Evolutionary conservation across 495 filamentous ascomycete species (phyloP).

Genomic region (Penicillium maclennaniae): DNA sequence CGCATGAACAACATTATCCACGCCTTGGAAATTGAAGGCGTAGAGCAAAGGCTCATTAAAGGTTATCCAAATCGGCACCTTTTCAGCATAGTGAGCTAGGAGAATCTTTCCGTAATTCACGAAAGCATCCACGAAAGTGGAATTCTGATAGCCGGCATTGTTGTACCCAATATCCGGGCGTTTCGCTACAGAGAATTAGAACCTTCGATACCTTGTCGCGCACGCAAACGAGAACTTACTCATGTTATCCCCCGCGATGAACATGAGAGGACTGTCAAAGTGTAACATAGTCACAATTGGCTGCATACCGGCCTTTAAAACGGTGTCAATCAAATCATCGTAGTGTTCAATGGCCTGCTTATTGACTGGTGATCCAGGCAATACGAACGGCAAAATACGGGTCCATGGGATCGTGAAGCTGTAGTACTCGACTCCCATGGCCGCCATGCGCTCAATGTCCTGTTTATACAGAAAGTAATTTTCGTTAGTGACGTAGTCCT

Average conservation of each 20-base stretch:
- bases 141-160: slow-evolving; percentile 35
- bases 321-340: slow-evolving; percentile 42
- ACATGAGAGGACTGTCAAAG: slow-evolving; percentile 36
- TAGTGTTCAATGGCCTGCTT: slow-evolving; percentile 43
- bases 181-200: slow-evolving; percentile 4
- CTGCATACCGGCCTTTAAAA: slow-evolving; percentile 37
- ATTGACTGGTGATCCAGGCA: slow-evolving; percentile 42
- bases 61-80: slow-evolving; percentile 45
- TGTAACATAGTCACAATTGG: slow-evolving; percentile 43
- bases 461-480: slow-evolving; percentile 52
- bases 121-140: slow-evolving; percentile 33
- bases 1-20: slow-evolving; percentile 34
- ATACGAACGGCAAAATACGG: slow-evolving; percentile 42
- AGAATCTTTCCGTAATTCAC: slow-evolving; percentile 38
- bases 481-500: slow-evolving; percentile 41
- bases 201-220: neutral
- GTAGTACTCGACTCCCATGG: slow-evolving; percentile 48
- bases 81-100: slow-evolving; percentile 38
- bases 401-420: slow-evolving; percentile 45
- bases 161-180: slow-evolving; percentile 27
- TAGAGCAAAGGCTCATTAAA: slow-evolving; percentile 43
- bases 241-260: slow-evolving; percentile 23
- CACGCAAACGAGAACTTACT: slow-evolving; percentile 3
- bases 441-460: slow-evolving; percentile 45
- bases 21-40: slow-evolving; percentile 27